Evolutionary conservation across 805 yeast species (phyloP).

Genomic region (Cyberlindnera euphorbiae): DNA sequence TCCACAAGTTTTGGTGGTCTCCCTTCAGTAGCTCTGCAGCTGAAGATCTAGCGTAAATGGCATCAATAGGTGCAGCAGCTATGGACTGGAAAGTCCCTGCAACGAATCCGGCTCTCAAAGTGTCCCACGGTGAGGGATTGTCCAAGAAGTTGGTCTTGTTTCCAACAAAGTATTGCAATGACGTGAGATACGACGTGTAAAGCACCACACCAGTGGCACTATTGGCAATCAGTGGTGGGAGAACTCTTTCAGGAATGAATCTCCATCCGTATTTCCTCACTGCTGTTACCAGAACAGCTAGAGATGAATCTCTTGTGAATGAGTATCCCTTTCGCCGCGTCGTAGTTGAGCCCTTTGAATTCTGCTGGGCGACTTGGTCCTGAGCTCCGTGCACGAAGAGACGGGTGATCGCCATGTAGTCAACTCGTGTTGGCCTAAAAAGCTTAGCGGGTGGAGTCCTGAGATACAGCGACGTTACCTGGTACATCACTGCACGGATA

Average conservation of each 20-base stretch:
- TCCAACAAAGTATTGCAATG: slow-evolving; percentile 36
- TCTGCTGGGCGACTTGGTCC: slow-evolving; percentile 22
- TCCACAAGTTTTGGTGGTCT: slow-evolving; percentile 68
- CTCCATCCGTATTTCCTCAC: slow-evolving; percentile 77
- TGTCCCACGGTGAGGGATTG: slow-evolving; percentile 40
- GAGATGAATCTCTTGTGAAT: slow-evolving; percentile 60
- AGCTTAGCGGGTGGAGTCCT: slow-evolving; percentile 78
- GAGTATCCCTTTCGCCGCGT: slow-evolving; percentile 39
- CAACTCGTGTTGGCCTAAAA: slow-evolving; percentile 87
- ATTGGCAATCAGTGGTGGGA: slow-evolving; percentile 87
- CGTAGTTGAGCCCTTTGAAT: slow-evolving; percentile 30
- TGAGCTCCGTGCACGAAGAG: slow-evolving; percentile 45
- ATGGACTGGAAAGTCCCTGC: slow-evolving; percentile 89
- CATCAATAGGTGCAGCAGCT: slow-evolving; percentile 92
- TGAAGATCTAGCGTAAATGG: slow-evolving; percentile 76
- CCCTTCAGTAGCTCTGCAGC: slow-evolving; percentile 70
- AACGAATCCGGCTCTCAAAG: slow-evolving; percentile 71
- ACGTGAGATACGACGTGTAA: slow-evolving; percentile 73
- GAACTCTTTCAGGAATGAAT: slow-evolving; percentile 69
- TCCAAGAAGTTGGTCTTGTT: slow-evolving; percentile 18
- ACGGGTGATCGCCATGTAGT: slow-evolving; percentile 68
- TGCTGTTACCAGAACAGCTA: slow-evolving; percentile 71
- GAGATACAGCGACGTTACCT: slow-evolving; percentile 69
- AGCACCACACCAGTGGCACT: slow-evolving; percentile 84
- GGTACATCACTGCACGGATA: slow-evolving; percentile 76